Percentiles rank a stretch among this genome's conserved stretches.
Evolutionary conservation across 2,329 filamentous ascomycete genomes (phyloP).

Genomic region (Verticillium nonalfalfae): DNA sequence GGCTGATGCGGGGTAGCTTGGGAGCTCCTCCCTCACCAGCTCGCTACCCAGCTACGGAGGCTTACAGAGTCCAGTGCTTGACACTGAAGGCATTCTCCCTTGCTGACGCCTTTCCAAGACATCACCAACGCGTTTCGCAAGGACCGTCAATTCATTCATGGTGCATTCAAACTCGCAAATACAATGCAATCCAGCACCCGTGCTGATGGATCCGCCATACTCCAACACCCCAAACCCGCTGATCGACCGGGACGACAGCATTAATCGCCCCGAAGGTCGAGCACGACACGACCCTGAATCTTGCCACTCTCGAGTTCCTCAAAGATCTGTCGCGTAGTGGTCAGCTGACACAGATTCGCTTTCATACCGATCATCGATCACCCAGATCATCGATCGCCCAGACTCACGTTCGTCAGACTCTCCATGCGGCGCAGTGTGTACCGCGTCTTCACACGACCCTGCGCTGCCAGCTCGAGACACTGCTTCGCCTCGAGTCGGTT

Average conservation of each 20-base stretch:
- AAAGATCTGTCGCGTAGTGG: slow-evolving; percentile 1
- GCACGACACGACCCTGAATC: slow-evolving; percentile 9
- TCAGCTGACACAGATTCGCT: neutral
- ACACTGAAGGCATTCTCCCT: neutral
- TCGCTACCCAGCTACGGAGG: neutral
- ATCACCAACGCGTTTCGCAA: neutral
- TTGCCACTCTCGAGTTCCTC: slow-evolving; percentile 7
- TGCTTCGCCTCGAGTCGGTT: slow-evolving; percentile 10
- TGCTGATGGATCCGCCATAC: neutral
- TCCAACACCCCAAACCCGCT: neutral
- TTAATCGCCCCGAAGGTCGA: slow-evolving; percentile 5
- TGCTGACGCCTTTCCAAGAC: neutral
- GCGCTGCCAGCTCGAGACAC: slow-evolving; percentile 9
- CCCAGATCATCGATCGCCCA: no score
- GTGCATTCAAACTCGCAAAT: neutral
- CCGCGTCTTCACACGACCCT: slow-evolving; percentile 8
- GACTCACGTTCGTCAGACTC: slow-evolving; percentile 7
- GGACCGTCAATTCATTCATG: neutral
- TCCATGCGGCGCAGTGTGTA: slow-evolving; percentile 9
- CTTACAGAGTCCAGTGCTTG: neutral
- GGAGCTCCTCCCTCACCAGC: neutral
- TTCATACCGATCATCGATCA: no score
- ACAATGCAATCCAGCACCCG: no score
- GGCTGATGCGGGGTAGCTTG: neutral
- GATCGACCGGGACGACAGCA: neutral